These are phyloP conservation scores for Lasiodiplodia sp. DNA, from an alignment of 2,329 filamentous ascomycete species.

Conservation along the genomic window DNA sequence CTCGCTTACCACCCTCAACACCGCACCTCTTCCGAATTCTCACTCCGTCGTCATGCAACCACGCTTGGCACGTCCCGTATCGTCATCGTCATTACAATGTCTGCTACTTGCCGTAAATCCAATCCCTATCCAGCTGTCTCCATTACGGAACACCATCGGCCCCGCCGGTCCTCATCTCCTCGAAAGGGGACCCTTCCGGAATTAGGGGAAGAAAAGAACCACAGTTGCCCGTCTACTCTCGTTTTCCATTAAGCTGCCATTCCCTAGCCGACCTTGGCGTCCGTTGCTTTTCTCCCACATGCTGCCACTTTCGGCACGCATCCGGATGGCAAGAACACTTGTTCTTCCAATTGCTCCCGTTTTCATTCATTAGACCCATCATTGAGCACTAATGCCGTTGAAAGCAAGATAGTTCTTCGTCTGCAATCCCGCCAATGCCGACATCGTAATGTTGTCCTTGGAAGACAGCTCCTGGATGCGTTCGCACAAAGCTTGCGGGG, in stretches of 20 bases:
- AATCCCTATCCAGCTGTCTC: neutral
- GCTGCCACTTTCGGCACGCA: neutral
- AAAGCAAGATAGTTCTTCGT: slow-evolving; percentile 64
- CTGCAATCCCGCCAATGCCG: slow-evolving; percentile 45
- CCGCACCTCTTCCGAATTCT: neutral
- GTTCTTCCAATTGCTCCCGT: neutral
- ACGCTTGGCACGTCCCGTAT: slow-evolving; percentile 1
- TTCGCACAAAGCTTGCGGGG: slow-evolving; percentile 57
- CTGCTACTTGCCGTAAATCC: slow-evolving; percentile 4
- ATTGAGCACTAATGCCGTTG: slow-evolving; percentile 52
- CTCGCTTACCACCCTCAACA: slow-evolving; percentile 10
- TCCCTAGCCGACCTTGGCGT: neutral
- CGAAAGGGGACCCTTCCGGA: slow-evolving; percentile 19
- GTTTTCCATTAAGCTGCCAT: slow-evolving; percentile 2
- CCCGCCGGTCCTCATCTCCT: slow-evolving; percentile 25
- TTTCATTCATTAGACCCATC: neutral
- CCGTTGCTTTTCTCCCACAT: neutral
- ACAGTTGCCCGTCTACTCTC: neutral
- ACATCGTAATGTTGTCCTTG: slow-evolving; percentile 50
- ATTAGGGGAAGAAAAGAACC: slow-evolving; percentile 20
- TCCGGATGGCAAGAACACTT: neutral
- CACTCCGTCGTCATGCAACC: neutral
- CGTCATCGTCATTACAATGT: slow-evolving; percentile 2
- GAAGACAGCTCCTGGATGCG: slow-evolving; percentile 56
- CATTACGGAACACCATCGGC: neutral